phyloP scores from a whole-genome alignment of 2,329 filamentous ascomycete species.

The Macrophomina tecta region DNA sequence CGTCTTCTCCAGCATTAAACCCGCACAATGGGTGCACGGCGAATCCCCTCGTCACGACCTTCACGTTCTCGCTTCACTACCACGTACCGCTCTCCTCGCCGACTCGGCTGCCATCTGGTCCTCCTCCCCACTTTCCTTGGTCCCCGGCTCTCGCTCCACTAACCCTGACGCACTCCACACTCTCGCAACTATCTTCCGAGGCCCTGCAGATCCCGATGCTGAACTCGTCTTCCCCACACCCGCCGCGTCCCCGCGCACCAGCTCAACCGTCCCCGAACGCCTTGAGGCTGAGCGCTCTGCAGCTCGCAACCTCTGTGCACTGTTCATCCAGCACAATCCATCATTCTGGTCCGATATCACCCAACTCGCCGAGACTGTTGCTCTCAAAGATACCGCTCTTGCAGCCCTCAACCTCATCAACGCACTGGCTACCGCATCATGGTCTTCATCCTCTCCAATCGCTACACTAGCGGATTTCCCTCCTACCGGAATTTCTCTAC shows the following conservation, averaged over 20 bases:
- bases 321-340: constrained; percentile 59
- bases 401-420: constrained; percentile 60
- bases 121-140: constrained; percentile 43
- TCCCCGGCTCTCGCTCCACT: constrained; percentile 58
- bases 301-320: constrained; percentile 61
- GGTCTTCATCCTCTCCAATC: constrained; percentile 51
- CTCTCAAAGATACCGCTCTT: constrained; percentile 62
- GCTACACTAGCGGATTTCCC: constrained; percentile 48
- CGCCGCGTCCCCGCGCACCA: constrained; percentile 27
- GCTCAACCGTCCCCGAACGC: constrained; percentile 40
- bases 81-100: constrained; percentile 56
- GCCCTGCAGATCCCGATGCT: constrained; percentile 47
- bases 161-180: constrained; percentile 61
- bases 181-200: constrained; percentile 62
- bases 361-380: constrained; percentile 61
- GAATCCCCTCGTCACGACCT: constrained; percentile 63
- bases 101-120: constrained; percentile 38
- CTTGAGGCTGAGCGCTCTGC: constrained; percentile 56
- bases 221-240: constrained; percentile 45
- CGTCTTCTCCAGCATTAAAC: constrained; percentile 55
- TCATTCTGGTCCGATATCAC: constrained; percentile 60
- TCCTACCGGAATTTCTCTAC: constrained; percentile 55
- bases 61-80: constrained; percentile 63
- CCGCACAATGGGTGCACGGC: constrained; percentile 59
- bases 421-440: constrained; percentile 61